Base-by-base conservation (phyloP, 495 filamentous ascomycete species). In the Tuber microsphaerosporum region DNA sequence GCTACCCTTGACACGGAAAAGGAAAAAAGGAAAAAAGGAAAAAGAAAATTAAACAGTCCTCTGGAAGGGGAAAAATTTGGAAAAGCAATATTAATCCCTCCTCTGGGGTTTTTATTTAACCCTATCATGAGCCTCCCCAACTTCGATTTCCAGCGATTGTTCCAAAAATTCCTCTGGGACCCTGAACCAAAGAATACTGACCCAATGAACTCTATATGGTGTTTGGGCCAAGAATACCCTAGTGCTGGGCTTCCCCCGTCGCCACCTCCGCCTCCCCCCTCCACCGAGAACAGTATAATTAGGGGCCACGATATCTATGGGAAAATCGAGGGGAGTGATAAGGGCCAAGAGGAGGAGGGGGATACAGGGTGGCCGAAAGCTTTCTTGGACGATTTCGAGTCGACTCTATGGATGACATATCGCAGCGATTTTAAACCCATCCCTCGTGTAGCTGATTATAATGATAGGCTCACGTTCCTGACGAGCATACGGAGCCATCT, bases 391-490 rank as follows among this genome's bases (percentile, higher is more conserved):
- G 96, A 99, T 83, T 97, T 98, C 80, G 94, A 97, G 83, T 93
- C 93, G 9, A 88, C 89, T 74, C 89, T 97, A 83, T 99, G 96
- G 96, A 91, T 99, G 86, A 97, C 95, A 17, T 99, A 99, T 81
- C 91, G 96, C 70, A 94, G 90, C 37, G 91, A 91, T 79, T 99
- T 99, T 82, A 85, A 90, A 7, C 85, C 89, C 3, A 99, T 99
- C 83, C 87, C 92, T n/a, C 91, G 88, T 82, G 91, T 89, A 19
- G 85, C 89, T n/a, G 90, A 92, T 72, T 89, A 90, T 0, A 89
- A 89, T 76, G 91, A 91, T 1, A 82, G 89, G 1, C 89, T 97
- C 87, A 94, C 93, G n/a, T 88, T 97, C 56, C 84, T 92, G 31
- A 94, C 97, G 82, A 91, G 93, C 48, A 84, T 98, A 75, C 89